A percentile compares a stretch with the other conserved stretches of the same genome.
phyloP scores from a whole-genome alignment of 169 alveolate genomes.

The Cystoisospora suis region DNA sequence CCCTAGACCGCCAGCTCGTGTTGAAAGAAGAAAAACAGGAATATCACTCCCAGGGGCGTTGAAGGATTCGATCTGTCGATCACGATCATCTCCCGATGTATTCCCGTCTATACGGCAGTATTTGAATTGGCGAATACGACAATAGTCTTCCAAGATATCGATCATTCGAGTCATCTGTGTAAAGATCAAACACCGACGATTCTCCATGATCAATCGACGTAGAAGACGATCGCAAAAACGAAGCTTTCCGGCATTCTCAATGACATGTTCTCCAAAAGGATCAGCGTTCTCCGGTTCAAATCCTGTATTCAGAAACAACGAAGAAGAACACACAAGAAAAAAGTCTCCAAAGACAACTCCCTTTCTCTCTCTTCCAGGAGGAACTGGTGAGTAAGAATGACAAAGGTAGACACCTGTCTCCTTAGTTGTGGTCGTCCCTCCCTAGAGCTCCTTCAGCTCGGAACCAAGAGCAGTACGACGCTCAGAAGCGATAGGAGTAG shows the following conservation, averaged over 20 bases:
- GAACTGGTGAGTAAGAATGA: no score
- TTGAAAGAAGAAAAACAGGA: constrained; percentile 86
- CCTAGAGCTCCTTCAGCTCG: no score
- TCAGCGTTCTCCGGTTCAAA: constrained; percentile 41
- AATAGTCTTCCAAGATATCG: constrained; percentile 95
- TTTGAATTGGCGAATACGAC: constrained; percentile 74
- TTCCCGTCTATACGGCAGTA: constrained; percentile 97
- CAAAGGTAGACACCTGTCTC: no score
- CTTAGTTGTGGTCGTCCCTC: no score
- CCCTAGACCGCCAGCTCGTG: constrained; percentile 96
- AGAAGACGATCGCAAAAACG: constrained; percentile 92
- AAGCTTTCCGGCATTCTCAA: constrained; percentile 91
- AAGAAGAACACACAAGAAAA: background rate
- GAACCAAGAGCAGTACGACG: background rate
- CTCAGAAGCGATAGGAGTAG: background rate
- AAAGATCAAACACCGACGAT: constrained; percentile 93
- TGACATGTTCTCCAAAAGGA: constrained; percentile 58
- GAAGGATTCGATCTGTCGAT: constrained; percentile 77
- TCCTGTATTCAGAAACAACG: background rate
- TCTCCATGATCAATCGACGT: constrained; percentile 83
- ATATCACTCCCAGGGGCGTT: constrained; percentile 53
- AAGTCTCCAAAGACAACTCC: background rate
- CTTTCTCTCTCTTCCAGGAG: background rate
- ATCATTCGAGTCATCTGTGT: constrained; percentile 97
- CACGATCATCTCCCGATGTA: constrained; percentile 95